These are phyloP conservation scores for Boletales sp. DNA, from an alignment of 768 basidiomycete genomes.

Conservation along the genomic window DNA sequence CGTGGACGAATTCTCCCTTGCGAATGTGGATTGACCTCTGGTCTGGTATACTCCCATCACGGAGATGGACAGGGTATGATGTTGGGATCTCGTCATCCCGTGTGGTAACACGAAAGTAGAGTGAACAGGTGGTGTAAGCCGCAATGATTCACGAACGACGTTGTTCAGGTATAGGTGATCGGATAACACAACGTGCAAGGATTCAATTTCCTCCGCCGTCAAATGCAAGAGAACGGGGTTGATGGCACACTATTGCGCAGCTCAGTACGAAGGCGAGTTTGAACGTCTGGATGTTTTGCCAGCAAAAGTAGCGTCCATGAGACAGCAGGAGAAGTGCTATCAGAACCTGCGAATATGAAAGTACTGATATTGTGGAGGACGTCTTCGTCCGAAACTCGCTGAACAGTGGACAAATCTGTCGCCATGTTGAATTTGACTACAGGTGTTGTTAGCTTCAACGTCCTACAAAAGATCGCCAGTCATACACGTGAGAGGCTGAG, in stretches of 20 bases:
- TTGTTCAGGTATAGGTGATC: constrained; percentile 72
- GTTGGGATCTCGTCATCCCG: constrained; percentile 77
- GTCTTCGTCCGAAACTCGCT: constrained; percentile 83
- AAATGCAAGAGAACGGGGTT: constrained; percentile 41
- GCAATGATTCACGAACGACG: constrained; percentile 69
- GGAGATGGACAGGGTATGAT: constrained; percentile 53
- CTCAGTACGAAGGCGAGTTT: constrained; percentile 70
- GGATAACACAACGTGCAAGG: constrained; percentile 53
- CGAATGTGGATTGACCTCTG: constrained; percentile 45
- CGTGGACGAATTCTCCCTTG: constrained; percentile 73
- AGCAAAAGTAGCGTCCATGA: constrained; percentile 84
- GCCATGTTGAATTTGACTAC: constrained; percentile 83
- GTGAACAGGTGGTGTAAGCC: constrained; percentile 79
- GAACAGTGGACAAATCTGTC: constrained; percentile 60
- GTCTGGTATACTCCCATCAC: constrained; percentile 44
- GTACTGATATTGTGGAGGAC: constrained; percentile 84
- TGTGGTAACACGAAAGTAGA: constrained; percentile 78
- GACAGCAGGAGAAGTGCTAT: constrained; percentile 77
- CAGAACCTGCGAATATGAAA: constrained; percentile 88
- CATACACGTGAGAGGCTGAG: constrained; percentile 71
- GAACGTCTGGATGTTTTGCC: constrained; percentile 61
- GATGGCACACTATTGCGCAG: constrained; percentile 46
- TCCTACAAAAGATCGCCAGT: not conserved
- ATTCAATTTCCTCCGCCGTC: constrained; percentile 62
- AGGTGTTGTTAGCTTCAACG: constrained; percentile 6